Percentiles rank a stretch among this genome's conserved stretches.
phyloP scores from a whole-genome alignment of 2,329 filamentous ascomycete genomes.

The Penicillium decumbens region DNA sequence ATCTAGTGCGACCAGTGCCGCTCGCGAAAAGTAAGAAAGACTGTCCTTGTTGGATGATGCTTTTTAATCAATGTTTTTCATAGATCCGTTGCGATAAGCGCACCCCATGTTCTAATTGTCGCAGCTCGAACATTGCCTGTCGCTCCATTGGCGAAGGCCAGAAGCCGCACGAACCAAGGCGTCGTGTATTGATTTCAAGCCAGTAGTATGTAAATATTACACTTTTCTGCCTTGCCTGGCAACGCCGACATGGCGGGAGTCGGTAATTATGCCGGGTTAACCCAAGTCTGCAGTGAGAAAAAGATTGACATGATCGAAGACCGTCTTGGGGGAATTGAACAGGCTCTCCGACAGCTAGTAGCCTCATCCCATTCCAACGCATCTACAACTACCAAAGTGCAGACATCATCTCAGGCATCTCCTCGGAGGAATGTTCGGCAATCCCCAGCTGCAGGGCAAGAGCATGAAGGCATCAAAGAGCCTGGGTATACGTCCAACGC shows the following conservation, averaged over 20 bases:
- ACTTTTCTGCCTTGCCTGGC: too few species aligned
- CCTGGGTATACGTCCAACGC: slow-evolving; percentile 19
- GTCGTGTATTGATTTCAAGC: slow-evolving; percentile 40
- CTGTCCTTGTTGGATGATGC: neutral
- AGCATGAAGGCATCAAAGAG: slow-evolving; percentile 3
- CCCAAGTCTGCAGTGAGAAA: slow-evolving; percentile 40
- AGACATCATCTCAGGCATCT: slow-evolving; percentile 8
- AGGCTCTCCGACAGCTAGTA: slow-evolving; percentile 26
- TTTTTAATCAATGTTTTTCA: neutral
- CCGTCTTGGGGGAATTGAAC: slow-evolving; percentile 48
- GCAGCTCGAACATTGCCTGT: slow-evolving; percentile 35
- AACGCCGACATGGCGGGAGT: neutral
- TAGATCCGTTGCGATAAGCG: slow-evolving; percentile 44
- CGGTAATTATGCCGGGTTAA: slow-evolving; percentile 1
- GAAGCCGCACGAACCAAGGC: slow-evolving; percentile 34
- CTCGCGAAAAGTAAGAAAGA: slow-evolving; percentile 27
- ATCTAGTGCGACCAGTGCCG: slow-evolving; percentile 36
- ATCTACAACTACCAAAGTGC: neutral
- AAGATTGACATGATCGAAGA: slow-evolving; percentile 53
- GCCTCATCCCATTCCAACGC: slow-evolving; percentile 7
- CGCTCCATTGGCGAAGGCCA: slow-evolving; percentile 37
- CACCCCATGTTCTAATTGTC: slow-evolving; percentile 41
- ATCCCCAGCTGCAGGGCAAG: slow-evolving; percentile 5
- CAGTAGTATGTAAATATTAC: slow-evolving; percentile 35
- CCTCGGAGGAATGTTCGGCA: slow-evolving; percentile 4